Conservation (phyloP, 768 basidiomycete genomes). For the Trametes coccinea region DNA sequence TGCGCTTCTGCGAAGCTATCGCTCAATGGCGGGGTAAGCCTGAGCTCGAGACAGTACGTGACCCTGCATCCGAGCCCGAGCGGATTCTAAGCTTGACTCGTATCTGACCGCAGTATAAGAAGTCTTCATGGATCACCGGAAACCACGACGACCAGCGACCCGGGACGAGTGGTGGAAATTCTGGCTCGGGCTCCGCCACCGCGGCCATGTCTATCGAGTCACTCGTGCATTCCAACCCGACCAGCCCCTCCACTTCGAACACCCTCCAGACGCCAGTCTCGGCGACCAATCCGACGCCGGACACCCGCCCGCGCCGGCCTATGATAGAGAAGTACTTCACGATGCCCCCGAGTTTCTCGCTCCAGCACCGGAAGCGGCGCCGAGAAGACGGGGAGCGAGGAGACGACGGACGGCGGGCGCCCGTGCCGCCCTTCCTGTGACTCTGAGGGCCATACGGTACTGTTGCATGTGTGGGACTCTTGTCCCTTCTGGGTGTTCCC, state of each 20-base stretch:
- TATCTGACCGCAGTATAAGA: constrained; percentile 30
- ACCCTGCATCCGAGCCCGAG: too few relatives aligned
- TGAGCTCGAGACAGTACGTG: constrained; percentile 70
- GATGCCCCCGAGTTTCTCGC: constrained; percentile 22
- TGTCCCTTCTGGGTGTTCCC: background rate
- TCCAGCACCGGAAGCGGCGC: constrained; percentile 27
- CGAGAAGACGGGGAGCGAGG: constrained; percentile 24
- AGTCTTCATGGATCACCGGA: constrained; percentile 33
- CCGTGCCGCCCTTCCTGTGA: constrained; percentile 3
- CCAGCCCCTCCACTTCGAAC: constrained; percentile 44
- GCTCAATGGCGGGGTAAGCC: constrained; percentile 84
- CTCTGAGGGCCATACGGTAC: background rate
- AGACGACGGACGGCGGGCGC: constrained; percentile 25
- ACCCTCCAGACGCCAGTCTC: constrained; percentile 15
- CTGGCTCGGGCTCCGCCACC: constrained; percentile 29
- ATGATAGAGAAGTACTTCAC: constrained; percentile 41
- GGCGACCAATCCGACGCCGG: background rate
- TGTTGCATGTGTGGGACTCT: background rate
- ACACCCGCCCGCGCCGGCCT: constrained; percentile 32
- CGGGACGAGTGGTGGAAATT: constrained; percentile 18
- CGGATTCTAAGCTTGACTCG: too few relatives aligned
- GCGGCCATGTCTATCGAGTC: constrained; percentile 60
- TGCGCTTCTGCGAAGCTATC: constrained; percentile 80
- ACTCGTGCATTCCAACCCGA: constrained; percentile 69
- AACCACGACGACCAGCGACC: constrained; percentile 59